Evolutionary conservation across 495 filamentous ascomycete genomes (phyloP).

Genomic region (Parachaetomium inaequale): DNA sequence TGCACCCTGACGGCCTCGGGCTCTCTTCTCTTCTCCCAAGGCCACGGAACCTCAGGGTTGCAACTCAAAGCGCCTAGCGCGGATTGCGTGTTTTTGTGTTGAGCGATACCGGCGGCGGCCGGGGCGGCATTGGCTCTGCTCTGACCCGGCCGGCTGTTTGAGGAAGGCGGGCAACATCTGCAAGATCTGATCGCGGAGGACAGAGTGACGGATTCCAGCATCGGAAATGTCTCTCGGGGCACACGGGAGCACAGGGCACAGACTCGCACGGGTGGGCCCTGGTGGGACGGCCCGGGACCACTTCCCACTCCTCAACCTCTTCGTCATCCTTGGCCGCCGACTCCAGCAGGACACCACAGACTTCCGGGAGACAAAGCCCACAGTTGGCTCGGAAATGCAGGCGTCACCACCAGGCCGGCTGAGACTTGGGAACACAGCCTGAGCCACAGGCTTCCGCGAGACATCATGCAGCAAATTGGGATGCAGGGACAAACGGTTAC

Average conservation of each 20-base stretch:
- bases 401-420: neutral
- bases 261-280: neutral
- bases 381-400: neutral
- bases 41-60: neutral
- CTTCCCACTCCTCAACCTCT: neutral
- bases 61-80: constrained; percentile 8
- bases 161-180: neutral
- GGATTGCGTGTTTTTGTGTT: neutral
- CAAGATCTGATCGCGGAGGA: neutral
- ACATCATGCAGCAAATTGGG: neutral
- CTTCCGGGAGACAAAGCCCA: neutral
- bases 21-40: neutral
- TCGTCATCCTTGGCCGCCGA: neutral
- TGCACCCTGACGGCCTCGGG: neutral
- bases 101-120: constrained; percentile 8
- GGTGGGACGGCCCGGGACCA: neutral
- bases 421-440: neutral
- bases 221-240: neutral
- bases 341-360: neutral
- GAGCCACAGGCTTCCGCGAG: neutral
- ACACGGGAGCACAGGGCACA: neutral
- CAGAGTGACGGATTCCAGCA: neutral
- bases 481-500: neutral
- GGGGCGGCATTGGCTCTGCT: neutral
- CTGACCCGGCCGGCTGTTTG: neutral